Evolutionary conservation across 2,329 filamentous ascomycete genomes (phyloP).

Genomic region (Arachnomyces sp.): DNA sequence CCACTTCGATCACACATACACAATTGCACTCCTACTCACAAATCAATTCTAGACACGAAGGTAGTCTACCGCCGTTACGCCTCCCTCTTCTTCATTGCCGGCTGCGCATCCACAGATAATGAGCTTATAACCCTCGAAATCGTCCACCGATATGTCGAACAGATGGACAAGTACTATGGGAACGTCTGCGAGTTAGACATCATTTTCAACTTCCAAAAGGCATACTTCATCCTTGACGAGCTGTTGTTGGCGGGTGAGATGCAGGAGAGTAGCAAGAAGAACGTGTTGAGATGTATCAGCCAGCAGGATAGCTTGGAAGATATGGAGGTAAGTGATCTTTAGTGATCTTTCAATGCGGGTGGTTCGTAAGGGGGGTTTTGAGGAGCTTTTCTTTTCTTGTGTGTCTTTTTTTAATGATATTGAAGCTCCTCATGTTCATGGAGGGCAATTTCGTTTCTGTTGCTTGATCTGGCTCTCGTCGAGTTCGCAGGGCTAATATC

Average conservation of each 20-base stretch:
- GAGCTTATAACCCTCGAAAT: conserved; percentile 97
- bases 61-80: conserved; percentile 98
- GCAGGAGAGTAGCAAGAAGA: conserved; percentile 99
- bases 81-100: conserved; percentile 98
- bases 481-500: conserved; percentile 34
- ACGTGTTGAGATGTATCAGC: conserved; percentile 88
- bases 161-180: conserved; percentile 99
- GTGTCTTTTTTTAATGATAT: conserved; percentile 5
- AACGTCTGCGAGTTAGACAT: conserved; percentile 99
- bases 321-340: conserved; percentile 76
- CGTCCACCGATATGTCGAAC: conserved; percentile 97
- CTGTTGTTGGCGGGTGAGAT: conserved; percentile 90
- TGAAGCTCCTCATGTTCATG: too few relatives aligned
- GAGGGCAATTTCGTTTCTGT: neutral
- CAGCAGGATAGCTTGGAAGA: conserved; percentile 97
- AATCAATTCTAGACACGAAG: conserved; percentile 67
- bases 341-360: conserved; percentile 37
- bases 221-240: conserved; percentile 98
- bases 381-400: neutral
- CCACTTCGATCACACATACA: conserved; percentile 1
- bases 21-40: neutral
- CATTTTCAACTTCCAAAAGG: conserved; percentile 99
- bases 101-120: conserved; percentile 94
- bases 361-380: neutral
- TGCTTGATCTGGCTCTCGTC: conserved; percentile 2